Evolutionary conservation across 495 filamentous ascomycete species (phyloP), one percentile per base, ranked within the genome.

Genomic region (Aspergillus nanangensis): DNA sequence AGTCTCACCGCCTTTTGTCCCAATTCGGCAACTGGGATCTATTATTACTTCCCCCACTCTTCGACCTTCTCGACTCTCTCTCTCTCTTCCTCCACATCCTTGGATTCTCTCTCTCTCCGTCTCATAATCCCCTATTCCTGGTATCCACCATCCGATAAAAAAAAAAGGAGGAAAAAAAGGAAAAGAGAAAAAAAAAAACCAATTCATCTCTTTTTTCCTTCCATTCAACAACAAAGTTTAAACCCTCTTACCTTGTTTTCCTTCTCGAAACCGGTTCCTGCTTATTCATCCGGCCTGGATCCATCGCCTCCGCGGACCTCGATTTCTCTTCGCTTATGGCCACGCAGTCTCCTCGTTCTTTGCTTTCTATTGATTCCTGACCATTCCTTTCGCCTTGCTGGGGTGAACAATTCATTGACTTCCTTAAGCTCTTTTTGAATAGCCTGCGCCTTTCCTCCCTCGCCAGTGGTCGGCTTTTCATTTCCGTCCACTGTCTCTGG

Each of bases 301-400:
- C 52, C 46, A 38, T 49, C 29, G 56, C 47, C 46, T 55, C 51
- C 49, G 37, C 47, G 33, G 49, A 43, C 39, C 37, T 48, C 34
- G 38, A 39, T 48, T 44, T 36, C 23, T 25, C 38, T 45, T 58
- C 55, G 55, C 52, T 59, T 55, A 55, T 55, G 52, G 49, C 47
- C 49, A 51, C 49, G 37, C 51, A 40, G 44, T 48, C 47, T 32
- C 38, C 42, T 22, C 51, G 41, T 52, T 14, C 50, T 44, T 48
- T 41, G 21, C 31, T 22, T 25, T 31, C 36, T 45, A 14, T 49
- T 37, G 4, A 15, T 34, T 48, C 41, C 44, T 48, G 49, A 50
- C 49, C 31, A 27, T 32, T 32, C 17, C 3, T 20, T 20, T 20
- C 19, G 17, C 11, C 19, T 13, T 39, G n/a, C n/a, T n/a, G n/a